Conservation (phyloP, 345 rosid genomes). For the Citrus trifoliata region DNA sequence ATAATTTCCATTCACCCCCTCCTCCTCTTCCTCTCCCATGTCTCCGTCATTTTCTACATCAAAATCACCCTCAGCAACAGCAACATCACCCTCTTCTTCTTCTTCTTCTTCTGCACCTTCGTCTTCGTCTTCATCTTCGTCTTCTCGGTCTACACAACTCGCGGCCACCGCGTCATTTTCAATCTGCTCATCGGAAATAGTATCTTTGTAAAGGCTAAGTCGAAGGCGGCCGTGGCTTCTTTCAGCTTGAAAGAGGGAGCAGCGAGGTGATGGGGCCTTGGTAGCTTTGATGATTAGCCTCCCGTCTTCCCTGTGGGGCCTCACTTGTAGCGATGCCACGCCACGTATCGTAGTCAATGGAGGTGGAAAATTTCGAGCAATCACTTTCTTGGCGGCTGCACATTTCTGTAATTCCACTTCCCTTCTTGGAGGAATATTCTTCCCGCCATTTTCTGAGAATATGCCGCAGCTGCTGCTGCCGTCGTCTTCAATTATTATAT, state of each 20-base stretch:
- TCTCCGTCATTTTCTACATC: constrained; percentile 18
- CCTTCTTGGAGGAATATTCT: constrained; percentile 23
- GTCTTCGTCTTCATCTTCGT: neutral
- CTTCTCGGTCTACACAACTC: neutral
- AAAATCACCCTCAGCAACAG: neutral
- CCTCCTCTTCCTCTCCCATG: neutral
- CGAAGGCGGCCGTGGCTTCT: constrained; percentile 79
- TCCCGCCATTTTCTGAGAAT: constrained; percentile 11
- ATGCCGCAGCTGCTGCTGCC: neutral
- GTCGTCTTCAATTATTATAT: constrained; percentile 28
- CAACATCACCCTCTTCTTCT: neutral
- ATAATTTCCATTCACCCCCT: constrained; percentile 12
- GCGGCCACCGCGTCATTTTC: neutral
- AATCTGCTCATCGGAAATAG: constrained; percentile 11
- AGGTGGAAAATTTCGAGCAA: constrained; percentile 58
- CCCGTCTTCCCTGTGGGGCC: constrained; percentile 72
- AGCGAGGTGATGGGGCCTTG: constrained; percentile 25
- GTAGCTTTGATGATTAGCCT: constrained; percentile 56
- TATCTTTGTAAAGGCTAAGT: constrained; percentile 37
- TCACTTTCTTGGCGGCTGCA: constrained; percentile 27
- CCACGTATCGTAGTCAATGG: constrained; percentile 74
- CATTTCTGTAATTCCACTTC: constrained; percentile 17
- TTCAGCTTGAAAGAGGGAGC: constrained; percentile 49
- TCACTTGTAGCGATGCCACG: constrained; percentile 39
- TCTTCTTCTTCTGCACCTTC: constrained; percentile 11